These are phyloP conservation scores for Dendryphion nanum DNA, from an alignment of 2,329 filamentous ascomycete species.

Conservation along the genomic window DNA sequence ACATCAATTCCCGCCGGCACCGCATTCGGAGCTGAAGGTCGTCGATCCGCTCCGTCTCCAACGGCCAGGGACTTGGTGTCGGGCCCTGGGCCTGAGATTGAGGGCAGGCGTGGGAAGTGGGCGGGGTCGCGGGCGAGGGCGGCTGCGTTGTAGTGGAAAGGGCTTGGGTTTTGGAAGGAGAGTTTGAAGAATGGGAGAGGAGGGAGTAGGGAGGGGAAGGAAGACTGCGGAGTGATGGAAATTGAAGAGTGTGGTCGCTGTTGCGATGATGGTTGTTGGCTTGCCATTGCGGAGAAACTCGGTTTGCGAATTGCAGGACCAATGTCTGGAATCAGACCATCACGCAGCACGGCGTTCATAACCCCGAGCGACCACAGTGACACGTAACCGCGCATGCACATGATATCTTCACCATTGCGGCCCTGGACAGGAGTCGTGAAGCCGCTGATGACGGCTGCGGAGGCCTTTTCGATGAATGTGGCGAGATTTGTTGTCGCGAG, in stretches of 20 bases:
- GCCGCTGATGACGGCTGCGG: slow-evolving; percentile 20
- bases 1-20: slow-evolving; percentile 21
- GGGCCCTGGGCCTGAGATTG: neutral
- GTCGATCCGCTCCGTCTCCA: slow-evolving; percentile 3
- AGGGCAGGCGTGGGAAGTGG: slow-evolving; percentile 3
- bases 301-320: slow-evolving; percentile 4
- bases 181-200: neutral
- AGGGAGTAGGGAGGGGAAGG: neutral
- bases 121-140: neutral
- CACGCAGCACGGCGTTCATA: slow-evolving; percentile 23
- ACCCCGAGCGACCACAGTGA: slow-evolving; percentile 26
- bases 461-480: slow-evolving; percentile 21
- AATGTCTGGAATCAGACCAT: slow-evolving; percentile 24
- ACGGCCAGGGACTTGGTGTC: neutral
- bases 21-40: slow-evolving; percentile 20
- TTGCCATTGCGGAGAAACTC: neutral
- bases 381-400: slow-evolving; percentile 12
- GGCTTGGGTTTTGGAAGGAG: neutral
- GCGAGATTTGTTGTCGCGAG: slow-evolving; percentile 20
- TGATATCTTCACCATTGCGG: neutral
- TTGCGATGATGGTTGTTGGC: too few relatives aligned
- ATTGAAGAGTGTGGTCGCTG: slow-evolving; percentile 2
- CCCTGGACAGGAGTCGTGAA: slow-evolving; percentile 24
- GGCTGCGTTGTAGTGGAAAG: slow-evolving; percentile 3
- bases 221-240: neutral